These are phyloP conservation scores for Gardenia jasminoides DNA, from an alignment of 257 asterid genomes.

Conservation along the genomic window DNA sequence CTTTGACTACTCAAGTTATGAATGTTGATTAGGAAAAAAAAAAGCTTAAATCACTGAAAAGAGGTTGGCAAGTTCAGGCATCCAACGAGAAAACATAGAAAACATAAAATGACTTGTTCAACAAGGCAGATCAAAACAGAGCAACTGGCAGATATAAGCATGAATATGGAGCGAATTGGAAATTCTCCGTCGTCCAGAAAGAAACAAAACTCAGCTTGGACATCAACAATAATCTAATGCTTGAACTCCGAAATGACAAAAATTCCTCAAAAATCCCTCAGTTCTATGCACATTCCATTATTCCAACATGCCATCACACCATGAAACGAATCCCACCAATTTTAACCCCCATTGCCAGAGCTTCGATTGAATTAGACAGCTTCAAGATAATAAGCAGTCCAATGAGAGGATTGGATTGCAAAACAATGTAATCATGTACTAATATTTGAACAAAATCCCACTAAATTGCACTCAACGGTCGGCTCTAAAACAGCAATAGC, in stretches of 20 bases:
- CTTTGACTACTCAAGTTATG: not conserved
- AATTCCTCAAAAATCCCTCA: too few relatives aligned
- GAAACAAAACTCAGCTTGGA: not conserved
- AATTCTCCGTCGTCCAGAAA: not conserved
- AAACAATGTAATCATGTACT: not conserved
- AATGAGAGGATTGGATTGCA: too few relatives aligned
- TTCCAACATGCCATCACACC: not conserved
- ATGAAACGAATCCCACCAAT: not conserved
- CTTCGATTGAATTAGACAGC: not conserved
- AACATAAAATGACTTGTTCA: not conserved
- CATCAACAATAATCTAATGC: not conserved
- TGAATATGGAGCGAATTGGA: not conserved
- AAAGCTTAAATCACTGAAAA: not conserved
- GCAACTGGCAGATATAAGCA: not conserved
- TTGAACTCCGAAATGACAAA: not conserved
- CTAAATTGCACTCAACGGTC: not conserved
- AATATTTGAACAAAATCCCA: too few relatives aligned
- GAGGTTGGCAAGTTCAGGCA: too few relatives aligned
- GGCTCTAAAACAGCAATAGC: not conserved
- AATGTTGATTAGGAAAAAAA: not conserved
- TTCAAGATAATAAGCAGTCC: not conserved
- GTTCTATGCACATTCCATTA: not conserved
- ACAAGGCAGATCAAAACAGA: not conserved
- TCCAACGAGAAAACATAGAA: not conserved
- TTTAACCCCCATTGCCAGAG: not conserved